Evolutionary conservation across 768 basidiomycete species (phyloP).

Genomic region (Leccinum obscurum): DNA sequence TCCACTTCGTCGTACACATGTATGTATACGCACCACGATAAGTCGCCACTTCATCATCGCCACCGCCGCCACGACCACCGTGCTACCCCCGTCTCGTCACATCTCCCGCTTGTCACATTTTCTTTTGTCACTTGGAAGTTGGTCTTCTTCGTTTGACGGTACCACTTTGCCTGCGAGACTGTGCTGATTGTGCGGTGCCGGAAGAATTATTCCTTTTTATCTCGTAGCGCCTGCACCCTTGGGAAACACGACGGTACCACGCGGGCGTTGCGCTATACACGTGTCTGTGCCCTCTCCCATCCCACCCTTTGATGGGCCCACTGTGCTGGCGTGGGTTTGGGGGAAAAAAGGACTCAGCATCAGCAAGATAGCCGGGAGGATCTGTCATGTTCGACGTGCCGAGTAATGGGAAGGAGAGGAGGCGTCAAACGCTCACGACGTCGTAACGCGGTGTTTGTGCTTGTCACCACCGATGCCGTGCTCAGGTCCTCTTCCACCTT

Average conservation of each 20-base stretch:
- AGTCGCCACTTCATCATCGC: not conserved
- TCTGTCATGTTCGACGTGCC: not conserved
- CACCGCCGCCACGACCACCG: conserved; percentile 2
- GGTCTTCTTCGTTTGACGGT: not conserved
- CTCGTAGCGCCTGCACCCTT: not conserved
- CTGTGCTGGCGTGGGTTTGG: not conserved
- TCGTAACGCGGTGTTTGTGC: not conserved
- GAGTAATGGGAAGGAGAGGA: not conserved
- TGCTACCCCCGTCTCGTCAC: conserved; percentile 4
- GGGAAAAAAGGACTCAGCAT: not conserved
- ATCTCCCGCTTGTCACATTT: not conserved
- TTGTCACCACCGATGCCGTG: conserved; percentile 9
- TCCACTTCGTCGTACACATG: not conserved
- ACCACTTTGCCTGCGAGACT: not conserved
- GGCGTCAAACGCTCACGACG: not conserved
- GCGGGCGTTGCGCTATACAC: conserved; percentile 2
- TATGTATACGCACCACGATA: not conserved
- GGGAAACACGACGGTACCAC: conserved; percentile 1
- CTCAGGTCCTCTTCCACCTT: conserved; percentile 7
- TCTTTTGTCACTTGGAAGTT: not conserved
- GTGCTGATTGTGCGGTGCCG: conserved; percentile 8
- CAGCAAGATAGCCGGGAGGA: not conserved
- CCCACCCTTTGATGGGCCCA: not conserved
- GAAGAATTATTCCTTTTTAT: not conserved
- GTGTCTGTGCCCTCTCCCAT: not conserved